These are phyloP conservation scores for Pythium brassicae DNA, from an alignment of 352 stramenopile species.

Conservation along the genomic window DNA sequence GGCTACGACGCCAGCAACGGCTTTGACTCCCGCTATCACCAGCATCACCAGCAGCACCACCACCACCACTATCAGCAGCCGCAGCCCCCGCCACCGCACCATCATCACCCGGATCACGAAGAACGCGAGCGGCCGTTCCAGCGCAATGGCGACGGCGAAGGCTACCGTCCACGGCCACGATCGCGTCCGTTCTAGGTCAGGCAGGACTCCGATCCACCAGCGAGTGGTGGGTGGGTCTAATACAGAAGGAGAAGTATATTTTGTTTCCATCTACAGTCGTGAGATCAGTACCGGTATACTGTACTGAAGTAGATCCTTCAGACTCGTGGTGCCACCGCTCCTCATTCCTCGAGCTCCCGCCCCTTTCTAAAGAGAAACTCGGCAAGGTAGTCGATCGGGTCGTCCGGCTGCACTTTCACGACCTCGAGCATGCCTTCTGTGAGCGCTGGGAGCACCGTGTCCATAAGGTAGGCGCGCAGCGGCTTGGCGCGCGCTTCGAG, in stretches of 20 bases:
- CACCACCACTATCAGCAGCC: not conserved
- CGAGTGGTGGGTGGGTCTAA: not conserved
- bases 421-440: constrained; percentile 86
- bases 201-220: too few species aligned
- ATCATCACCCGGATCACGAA: not conserved
- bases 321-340: not conserved
- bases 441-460: constrained; percentile 78
- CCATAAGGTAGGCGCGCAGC: constrained; percentile 77
- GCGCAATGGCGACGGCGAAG: constrained; percentile 1
- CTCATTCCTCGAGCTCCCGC: constrained; percentile 37
- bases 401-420: constrained; percentile 79
- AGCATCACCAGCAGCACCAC: not conserved
- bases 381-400: constrained; percentile 86
- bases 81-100: not conserved
- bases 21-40: not conserved
- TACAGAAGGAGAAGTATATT: constrained; percentile 7
- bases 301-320: not conserved
- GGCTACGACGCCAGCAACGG: not conserved
- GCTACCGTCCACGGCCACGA: constrained; percentile 2
- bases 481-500: constrained; percentile 78
- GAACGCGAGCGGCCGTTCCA: constrained; percentile 8
- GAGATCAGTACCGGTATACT: not conserved
- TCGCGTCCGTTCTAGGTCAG: constrained; percentile 10
- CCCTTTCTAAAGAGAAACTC: constrained; percentile 85
- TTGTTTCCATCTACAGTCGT: not conserved